Conservation (phyloP, 225 moss, liverwort and hornwort genomes). For the Rhytidiadelphus loreus region DNA sequence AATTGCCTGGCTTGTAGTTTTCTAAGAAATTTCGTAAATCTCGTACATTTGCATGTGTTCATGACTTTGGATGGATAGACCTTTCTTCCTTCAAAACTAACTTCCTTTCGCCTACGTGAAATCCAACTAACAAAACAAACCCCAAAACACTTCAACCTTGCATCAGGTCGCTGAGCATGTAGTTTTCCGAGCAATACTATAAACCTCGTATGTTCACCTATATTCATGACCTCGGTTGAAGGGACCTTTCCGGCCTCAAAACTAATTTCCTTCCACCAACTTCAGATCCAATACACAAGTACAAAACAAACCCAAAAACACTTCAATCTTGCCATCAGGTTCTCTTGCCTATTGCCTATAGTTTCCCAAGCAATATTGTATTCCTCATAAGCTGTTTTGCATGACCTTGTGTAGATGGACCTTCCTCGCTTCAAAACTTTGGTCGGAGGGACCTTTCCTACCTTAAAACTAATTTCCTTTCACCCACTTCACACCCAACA, state of each 20-base stretch:
- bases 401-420: fast-evolving
- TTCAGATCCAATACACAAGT: fast-evolving
- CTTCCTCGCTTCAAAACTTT: not conserved
- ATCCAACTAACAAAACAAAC: not conserved
- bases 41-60: fast-evolving
- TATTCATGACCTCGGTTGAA: fast-evolving
- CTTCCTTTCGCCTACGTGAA: no score
- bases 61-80: fast-evolving
- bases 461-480: not conserved
- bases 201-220: fast-evolving
- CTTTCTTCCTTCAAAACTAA: not conserved
- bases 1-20: fast-evolving
- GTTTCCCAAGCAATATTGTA: not conserved
- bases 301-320: not conserved
- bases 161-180: no score
- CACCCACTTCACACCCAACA: fast-evolving
- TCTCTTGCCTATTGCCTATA: fast-evolving
- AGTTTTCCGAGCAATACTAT: not conserved
- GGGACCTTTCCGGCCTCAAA: fast-evolving
- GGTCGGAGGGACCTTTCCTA: fast-evolving
- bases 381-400: not conserved
- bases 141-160: no score
- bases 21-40: not conserved
- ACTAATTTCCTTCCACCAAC: not conserved
- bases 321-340: fast-evolving